phyloP scores from a whole-genome alignment of 805 yeast species.

The Barnettozyma wickerhamii region DNA sequence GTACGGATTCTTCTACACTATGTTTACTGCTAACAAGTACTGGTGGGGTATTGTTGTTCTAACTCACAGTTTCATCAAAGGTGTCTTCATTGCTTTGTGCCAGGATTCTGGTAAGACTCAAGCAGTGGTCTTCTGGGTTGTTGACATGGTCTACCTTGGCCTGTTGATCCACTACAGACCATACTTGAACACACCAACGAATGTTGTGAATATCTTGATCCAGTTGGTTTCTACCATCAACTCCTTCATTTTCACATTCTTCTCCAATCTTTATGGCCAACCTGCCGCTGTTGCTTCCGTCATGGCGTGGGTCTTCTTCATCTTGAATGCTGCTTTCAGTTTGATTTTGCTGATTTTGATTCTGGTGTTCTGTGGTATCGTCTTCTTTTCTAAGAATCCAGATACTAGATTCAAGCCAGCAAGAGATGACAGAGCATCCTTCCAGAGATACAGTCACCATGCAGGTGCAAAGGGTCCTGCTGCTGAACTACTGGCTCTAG shows the following conservation, averaged over 20 bases:
- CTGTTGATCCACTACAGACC: constrained; percentile 65
- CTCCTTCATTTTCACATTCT: constrained; percentile 81
- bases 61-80: constrained; percentile 58
- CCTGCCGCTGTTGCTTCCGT: constrained; percentile 73
- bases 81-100: constrained; percentile 69
- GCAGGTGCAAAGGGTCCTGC: constrained; percentile 29
- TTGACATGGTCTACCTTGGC: constrained; percentile 68
- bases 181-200: constrained; percentile 78
- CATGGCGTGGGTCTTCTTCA: constrained; percentile 90
- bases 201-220: constrained; percentile 68
- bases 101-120: constrained; percentile 82
- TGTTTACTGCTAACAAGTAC: constrained; percentile 76
- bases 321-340: constrained; percentile 86
- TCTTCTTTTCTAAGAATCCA: constrained; percentile 75
- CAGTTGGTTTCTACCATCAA: constrained; percentile 70
- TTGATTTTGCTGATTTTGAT: constrained; percentile 67
- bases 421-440: constrained; percentile 87
- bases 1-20: constrained; percentile 86
- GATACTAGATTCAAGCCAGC: constrained; percentile 88
- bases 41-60: constrained; percentile 77
- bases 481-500: constrained; percentile 65
- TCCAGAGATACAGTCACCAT: constrained; percentile 47
- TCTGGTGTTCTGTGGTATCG: constrained; percentile 58
- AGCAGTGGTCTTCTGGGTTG: constrained; percentile 66
- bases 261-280: constrained; percentile 80